phyloP scores from a whole-genome alignment of 2,329 filamentous ascomycete species.

The Trichoderma afroharzianum region DNA sequence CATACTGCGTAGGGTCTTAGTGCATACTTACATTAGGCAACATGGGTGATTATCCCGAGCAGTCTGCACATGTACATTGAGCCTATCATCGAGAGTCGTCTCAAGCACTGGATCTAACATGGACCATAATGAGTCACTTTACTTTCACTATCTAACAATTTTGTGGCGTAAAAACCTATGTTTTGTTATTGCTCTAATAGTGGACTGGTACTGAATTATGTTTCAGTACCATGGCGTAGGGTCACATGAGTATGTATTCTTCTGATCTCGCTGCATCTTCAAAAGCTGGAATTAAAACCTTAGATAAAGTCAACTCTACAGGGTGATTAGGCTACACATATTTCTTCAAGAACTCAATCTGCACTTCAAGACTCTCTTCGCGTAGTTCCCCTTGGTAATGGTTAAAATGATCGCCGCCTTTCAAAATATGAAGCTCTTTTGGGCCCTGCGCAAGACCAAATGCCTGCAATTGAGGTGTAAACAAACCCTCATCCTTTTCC shows the following conservation, averaged over 20 bases:
- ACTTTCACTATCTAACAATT: neutral
- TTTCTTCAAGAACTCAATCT: neutral
- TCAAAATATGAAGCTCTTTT: conserved; percentile 16
- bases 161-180: neutral
- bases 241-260: neutral
- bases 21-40: no score
- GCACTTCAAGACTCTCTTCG: neutral
- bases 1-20: no score
- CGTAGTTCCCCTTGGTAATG: conserved; percentile 13
- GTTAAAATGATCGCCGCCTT: conserved; percentile 13
- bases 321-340: neutral
- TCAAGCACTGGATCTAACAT: neutral
- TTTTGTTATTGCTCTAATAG: neutral
- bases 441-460: conserved; percentile 18
- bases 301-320: neutral
- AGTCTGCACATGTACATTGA: no score
- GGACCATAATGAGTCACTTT: neutral
- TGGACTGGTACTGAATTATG: no score
- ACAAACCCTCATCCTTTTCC: conserved; percentile 6
- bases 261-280: neutral
- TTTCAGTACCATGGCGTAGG: no score
- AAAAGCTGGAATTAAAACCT: neutral
- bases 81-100: no score
- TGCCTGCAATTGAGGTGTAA: conserved; percentile 15
- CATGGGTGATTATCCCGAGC: no score